Evolutionary conservation across 495 filamentous ascomycete species (phyloP).

Genomic region (Daldinia decipiens): DNA sequence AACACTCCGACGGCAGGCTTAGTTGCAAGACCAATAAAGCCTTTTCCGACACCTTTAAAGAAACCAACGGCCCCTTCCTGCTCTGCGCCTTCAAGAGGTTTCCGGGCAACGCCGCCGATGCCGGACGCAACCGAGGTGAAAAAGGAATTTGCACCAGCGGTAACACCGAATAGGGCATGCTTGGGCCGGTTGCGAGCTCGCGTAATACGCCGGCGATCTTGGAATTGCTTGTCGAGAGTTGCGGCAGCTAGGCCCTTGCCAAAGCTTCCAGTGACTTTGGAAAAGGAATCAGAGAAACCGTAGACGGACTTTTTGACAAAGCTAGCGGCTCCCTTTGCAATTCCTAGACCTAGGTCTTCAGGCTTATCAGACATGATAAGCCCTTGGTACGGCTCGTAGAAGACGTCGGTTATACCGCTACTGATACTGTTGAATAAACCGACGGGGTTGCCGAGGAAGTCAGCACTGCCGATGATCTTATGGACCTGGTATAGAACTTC

Average conservation of each 20-base stretch:
- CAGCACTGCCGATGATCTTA: conserved; percentile 94
- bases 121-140: conserved; percentile 91
- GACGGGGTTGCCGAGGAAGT: conserved; percentile 98
- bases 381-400: conserved; percentile 98
- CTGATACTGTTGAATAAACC: conserved; percentile 98
- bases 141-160: conserved; percentile 93
- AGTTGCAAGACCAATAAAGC: conserved; percentile 88
- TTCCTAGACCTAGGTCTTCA: conserved; percentile 91
- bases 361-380: conserved; percentile 95
- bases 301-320: conserved; percentile 99
- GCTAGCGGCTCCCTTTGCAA: conserved; percentile 94
- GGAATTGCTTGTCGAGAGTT: conserved; percentile 97
- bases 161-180: conserved; percentile 95
- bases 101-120: conserved; percentile 89
- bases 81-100: conserved; percentile 94
- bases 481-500: conserved; percentile 95
- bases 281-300: conserved; percentile 93
- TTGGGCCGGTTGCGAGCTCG: conserved; percentile 93
- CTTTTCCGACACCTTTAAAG: conserved; percentile 97
- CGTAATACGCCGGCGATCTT: conserved; percentile 93
- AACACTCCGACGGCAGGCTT: conserved; percentile 98
- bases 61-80: conserved; percentile 93
- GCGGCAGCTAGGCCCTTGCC: conserved; percentile 94
- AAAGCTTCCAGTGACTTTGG: conserved; percentile 95
- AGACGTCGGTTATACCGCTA: conserved; percentile 95